Base-by-base conservation (phyloP, 176 grass and related monocot species). In the Dendrocalamus sinicus region DNA sequence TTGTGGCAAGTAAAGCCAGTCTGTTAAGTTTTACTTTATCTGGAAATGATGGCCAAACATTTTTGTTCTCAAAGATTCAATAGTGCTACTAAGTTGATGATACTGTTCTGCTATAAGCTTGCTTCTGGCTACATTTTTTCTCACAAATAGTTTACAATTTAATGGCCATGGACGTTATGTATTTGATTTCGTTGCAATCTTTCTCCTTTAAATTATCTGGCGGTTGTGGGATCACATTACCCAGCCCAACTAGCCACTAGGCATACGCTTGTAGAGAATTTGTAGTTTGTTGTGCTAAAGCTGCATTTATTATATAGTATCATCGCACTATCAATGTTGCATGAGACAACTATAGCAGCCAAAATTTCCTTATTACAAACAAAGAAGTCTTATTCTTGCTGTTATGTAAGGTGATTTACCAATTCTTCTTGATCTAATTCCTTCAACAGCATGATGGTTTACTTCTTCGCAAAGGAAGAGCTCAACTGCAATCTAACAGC, bases 391-490 rank as follows among this genome's bases (percentile, higher is more conserved):
- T 50, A 5, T 39, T 61, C 24, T 82, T 89, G 58, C 14, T 69
- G 30, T 75, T 55, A 54, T 24, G 10, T 70, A 50, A 77, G 24
- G 39, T 84, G 10, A 84, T 81, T 88, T 81, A 72, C 72, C 12
- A 22, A 2, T 75, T 74, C 58, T 81, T 89, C 26, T 71, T 73
- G 5, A 47, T 89, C 75, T 76, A 75, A 32, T 85, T 91, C n/a
- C 75, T 88, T 92, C 51, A 80, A 88, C 92, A 99, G 97, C 89
- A 95, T 98, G 67, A 92, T 86, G 44, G 82, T 99, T 51, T 96
- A 92, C 76, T 96, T 99, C 85, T 99, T 99, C 70, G 92, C 97
- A 76, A 94, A 96, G 85, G 96, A 98, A 90, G 92, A 90, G 62
- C 63, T 88, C 35, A 81, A 91, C 69, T 99, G 94, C 80, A 88